Evolutionary conservation across 1,284 basidiomycete genomes (phyloP).

Genomic region (Leccinum cinnamomeum): DNA sequence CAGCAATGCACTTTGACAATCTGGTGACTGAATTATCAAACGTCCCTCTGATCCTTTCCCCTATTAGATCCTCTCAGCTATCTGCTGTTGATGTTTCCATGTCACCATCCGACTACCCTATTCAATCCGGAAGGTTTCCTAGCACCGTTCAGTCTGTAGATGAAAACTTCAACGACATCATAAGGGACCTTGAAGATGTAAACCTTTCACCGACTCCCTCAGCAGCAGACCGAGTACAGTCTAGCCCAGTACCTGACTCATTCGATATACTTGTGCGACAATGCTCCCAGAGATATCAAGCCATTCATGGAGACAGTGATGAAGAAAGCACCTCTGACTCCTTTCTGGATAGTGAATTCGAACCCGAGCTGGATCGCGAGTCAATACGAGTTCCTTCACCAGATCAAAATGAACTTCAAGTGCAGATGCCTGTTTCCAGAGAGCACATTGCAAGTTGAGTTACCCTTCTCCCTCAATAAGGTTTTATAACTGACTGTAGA

Average conservation of each 20-base stretch:
- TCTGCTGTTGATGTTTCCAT: not conserved
- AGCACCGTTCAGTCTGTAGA: too few relatives aligned
- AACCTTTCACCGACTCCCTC: not conserved
- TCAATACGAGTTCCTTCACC: not conserved
- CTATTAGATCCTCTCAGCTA: not conserved
- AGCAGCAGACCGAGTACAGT: not conserved
- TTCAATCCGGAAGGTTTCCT: too few relatives aligned
- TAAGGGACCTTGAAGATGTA: not conserved
- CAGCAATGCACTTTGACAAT: not conserved
- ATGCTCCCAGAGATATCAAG: not conserved
- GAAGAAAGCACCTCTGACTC: not conserved
- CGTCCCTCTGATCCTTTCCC: not conserved
- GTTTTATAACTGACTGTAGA: not conserved
- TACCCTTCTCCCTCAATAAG: too few relatives aligned
- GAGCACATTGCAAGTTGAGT: constrained; percentile 1
- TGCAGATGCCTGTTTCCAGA: not conserved
- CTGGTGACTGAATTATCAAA: not conserved
- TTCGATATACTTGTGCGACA: not conserved
- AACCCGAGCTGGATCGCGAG: not conserved
- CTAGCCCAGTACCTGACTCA: not conserved
- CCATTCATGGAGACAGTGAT: not conserved
- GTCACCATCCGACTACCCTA: not conserved
- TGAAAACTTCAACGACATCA: too few relatives aligned
- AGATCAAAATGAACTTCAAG: not conserved
- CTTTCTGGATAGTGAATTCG: not conserved